phyloP scores from a whole-genome alignment of 768 basidiomycete genomes.

The Tricholoma flavovirens region DNA sequence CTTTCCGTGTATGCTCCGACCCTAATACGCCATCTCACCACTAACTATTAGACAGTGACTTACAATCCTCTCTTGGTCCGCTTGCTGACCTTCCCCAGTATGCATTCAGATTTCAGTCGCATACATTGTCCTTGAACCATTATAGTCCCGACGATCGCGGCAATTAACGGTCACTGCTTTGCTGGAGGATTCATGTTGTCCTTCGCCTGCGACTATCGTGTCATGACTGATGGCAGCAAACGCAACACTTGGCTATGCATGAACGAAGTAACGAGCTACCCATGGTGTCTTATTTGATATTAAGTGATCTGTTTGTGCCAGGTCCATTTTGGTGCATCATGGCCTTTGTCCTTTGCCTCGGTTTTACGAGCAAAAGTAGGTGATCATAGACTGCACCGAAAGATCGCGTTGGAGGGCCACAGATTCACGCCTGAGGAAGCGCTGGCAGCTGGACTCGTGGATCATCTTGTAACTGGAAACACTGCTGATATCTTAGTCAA shows the following conservation, averaged over 20 bases:
- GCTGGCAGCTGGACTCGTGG: slow-evolving; percentile 58
- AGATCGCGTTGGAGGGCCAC: slow-evolving; percentile 75
- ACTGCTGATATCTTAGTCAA: slow-evolving; percentile 55
- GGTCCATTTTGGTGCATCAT: slow-evolving; percentile 79
- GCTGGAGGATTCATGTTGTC: slow-evolving; percentile 80
- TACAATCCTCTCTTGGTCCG: slow-evolving; percentile 70
- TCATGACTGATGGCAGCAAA: slow-evolving; percentile 78
- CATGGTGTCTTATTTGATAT: background rate
- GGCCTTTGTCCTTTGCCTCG: slow-evolving; percentile 67
- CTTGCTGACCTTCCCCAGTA: slow-evolving; percentile 73
- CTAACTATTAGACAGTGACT: slow-evolving; percentile 39
- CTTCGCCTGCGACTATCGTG: slow-evolving; percentile 79
- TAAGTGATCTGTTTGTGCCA: slow-evolving; percentile 19
- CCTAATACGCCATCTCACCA: background rate
- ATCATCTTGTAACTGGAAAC: slow-evolving; percentile 59
- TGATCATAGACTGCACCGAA: slow-evolving; percentile 52
- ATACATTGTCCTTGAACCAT: background rate
- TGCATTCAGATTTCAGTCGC: slow-evolving; percentile 18
- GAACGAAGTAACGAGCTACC: slow-evolving; percentile 64
- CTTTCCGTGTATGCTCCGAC: slow-evolving; percentile 49
- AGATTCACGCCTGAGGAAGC: slow-evolving; percentile 74
- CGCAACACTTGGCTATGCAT: slow-evolving; percentile 84
- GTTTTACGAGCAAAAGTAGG: slow-evolving; percentile 62
- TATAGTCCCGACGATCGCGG: slow-evolving; percentile 74
- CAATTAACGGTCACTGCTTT: slow-evolving; percentile 82